Conservation (phyloP, 257 asterid species). For the Nicotiana knightiana region DNA sequence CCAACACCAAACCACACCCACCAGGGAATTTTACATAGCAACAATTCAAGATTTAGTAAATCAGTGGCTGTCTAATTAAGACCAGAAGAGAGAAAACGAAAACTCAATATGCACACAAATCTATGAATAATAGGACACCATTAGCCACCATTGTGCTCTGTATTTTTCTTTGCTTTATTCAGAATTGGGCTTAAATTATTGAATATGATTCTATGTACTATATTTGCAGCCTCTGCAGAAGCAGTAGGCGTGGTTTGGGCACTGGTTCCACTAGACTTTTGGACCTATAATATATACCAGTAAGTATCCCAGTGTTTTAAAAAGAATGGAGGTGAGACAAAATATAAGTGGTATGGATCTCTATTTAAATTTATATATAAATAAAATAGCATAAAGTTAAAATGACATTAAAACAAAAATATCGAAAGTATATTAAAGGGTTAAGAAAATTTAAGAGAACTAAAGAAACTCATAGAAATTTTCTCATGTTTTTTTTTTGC, state of each 20-base stretch:
- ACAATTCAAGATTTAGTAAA: not conserved
- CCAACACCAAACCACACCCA: slow-evolving; percentile 41
- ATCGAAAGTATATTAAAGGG: too few species aligned
- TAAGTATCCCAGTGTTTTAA: too few species aligned
- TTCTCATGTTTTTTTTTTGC: too few species aligned
- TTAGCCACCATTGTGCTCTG: slow-evolving; percentile 11
- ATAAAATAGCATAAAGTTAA: too few species aligned
- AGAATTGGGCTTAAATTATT: not conserved
- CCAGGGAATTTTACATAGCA: slow-evolving; percentile 15
- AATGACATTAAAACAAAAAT: too few species aligned
- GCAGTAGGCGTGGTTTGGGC: not conserved
- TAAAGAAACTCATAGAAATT: too few species aligned
- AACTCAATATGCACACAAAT: slow-evolving; percentile 6
- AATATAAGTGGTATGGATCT: too few species aligned
- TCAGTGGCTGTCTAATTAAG: not conserved
- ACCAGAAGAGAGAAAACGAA: not conserved
- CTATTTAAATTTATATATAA: too few species aligned
- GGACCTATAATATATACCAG: not conserved
- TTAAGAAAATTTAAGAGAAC: too few species aligned
- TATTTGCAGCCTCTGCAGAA: not conserved
- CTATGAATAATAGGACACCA: slow-evolving; percentile 10
- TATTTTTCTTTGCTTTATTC: slow-evolving; percentile 9
- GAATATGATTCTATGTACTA: not conserved
- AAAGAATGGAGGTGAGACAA: too few species aligned
- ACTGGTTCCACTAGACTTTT: not conserved